These are phyloP conservation scores for Scenedesmus sp. DNA, from an alignment of 163 green algal genomes.

Conservation along the genomic window DNA sequence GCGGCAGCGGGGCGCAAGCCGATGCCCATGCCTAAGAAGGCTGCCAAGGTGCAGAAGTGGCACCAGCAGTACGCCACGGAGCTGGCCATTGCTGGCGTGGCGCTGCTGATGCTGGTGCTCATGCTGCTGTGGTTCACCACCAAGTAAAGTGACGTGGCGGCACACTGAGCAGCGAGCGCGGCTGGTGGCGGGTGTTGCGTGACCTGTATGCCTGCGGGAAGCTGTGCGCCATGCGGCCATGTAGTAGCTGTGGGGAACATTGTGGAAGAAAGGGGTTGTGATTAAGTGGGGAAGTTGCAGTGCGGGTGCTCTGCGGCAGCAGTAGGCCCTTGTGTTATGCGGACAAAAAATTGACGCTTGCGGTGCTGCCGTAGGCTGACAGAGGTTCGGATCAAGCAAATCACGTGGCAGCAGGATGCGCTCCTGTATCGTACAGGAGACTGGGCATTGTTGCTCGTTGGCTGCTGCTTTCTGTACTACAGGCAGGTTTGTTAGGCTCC, in stretches of 20 bases:
- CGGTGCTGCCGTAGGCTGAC: background rate
- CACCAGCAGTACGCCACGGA: conserved; percentile 47
- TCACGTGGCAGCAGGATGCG: too few species aligned
- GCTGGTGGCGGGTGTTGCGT: too few species aligned
- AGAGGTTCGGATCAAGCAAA: background rate
- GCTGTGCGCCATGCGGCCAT: too few species aligned
- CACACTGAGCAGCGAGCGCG: too few species aligned
- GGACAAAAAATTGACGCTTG: too few species aligned
- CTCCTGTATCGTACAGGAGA: too few species aligned
- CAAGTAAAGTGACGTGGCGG: background rate
- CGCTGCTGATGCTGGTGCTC: conserved; percentile 23
- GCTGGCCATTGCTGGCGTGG: conserved; percentile 8
- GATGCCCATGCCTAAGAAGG: conserved; percentile 31
- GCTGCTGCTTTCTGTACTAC: background rate
- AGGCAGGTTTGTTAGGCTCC: background rate
- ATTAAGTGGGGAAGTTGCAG: too few species aligned
- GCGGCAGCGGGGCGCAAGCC: background rate
- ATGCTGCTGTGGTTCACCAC: conserved; percentile 24
- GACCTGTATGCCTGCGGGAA: too few species aligned
- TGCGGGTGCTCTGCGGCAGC: too few species aligned
- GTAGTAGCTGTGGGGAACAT: too few species aligned
- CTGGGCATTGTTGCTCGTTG: background rate
- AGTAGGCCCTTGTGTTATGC: too few species aligned
- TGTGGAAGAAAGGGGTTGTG: too few species aligned
- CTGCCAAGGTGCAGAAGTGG: conserved; percentile 42